These are phyloP conservation scores for Paramecium sexaurelia DNA, from an alignment of 73 alveolate species.

Conservation along the genomic window DNA sequence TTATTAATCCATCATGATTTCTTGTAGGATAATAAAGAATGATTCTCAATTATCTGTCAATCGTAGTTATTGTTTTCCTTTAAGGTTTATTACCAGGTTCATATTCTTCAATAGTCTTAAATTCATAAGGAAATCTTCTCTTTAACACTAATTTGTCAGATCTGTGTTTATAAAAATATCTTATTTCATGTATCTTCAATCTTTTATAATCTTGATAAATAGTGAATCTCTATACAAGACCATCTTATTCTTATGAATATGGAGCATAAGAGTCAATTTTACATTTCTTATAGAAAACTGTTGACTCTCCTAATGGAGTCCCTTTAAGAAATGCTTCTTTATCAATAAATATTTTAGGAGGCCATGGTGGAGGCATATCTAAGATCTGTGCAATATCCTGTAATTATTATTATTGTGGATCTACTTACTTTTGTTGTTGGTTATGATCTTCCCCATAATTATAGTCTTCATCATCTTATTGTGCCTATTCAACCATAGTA, in stretches of 20 bases:
- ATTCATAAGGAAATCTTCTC: constrained; percentile 89
- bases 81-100: constrained; percentile 84
- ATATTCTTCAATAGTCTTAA: constrained; percentile 88
- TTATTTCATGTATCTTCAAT: constrained; percentile 76
- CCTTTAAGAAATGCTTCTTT: constrained; percentile 85
- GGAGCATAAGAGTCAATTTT: constrained; percentile 90
- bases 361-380: constrained; percentile 98
- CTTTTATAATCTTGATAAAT: constrained; percentile 85
- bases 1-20: constrained; percentile 87
- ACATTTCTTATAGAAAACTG: constrained; percentile 84
- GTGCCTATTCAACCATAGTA: constrained; percentile 71
- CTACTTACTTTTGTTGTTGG: constrained; percentile 67
- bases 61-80: constrained; percentile 86
- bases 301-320: constrained; percentile 93
- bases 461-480: constrained; percentile 77
- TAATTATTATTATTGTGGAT: constrained; percentile 70
- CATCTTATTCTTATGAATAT: constrained; percentile 83
- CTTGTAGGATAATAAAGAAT: constrained; percentile 87
- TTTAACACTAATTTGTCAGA: constrained; percentile 85
- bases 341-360: constrained; percentile 86
- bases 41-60: constrained; percentile 81
- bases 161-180: constrained; percentile 82
- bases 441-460: constrained; percentile 74
- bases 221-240: constrained; percentile 85
- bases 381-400: constrained; percentile 75